Base-by-base conservation (phyloP, 768 basidiomycete species). In the Scleroderma citrinum region DNA sequence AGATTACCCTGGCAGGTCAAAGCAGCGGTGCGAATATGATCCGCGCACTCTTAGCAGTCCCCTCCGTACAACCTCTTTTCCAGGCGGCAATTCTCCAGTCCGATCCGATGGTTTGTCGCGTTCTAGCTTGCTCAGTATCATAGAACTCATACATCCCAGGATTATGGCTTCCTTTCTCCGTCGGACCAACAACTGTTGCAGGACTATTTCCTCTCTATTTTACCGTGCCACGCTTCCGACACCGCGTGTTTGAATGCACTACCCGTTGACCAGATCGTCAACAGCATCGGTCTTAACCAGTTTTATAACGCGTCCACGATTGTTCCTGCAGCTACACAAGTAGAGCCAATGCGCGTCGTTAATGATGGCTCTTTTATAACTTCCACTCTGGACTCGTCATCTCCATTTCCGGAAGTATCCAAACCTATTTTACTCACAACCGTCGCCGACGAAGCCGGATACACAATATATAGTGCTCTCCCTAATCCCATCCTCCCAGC, bases 1-100 rank as follows among this genome's bases (percentile, higher is more conserved):
- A 81, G 59, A 77, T 92, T 54, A 88, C 86, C 0, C 49, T 93
- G 16, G 87, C 87, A 35, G 91, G 90, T 7, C 90, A 93, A 68
- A 89, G 87, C 63, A 78, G 81, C 43, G 91, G 91, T 41, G 91
- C 83, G 2, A 80, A 71, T 52, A 75, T 92, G 74, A 77, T 94
- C 60, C 75, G 90, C 49, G 81, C 87, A 1, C 70, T 94, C 42
- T 75, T 93, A 35, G 87, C 83, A 12, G 72, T 73, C 3, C 87
- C 91, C 3, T 79, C 82, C 3, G 90, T 83, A 0, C 74, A 78
- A 19, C 72, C 77, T 1, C 71, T 92, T 44, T 94, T 94, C 73
- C 71, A 76, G 49, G 84, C 78, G 45, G 87, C 83, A 0, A 90
- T 92, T 49, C 61, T 93, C 17, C 90, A 94, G 47, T 92, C 89